Evolutionary conservation across 139 green algal species (phyloP).

Genomic region (Tetradesmus lagerheimii): DNA sequence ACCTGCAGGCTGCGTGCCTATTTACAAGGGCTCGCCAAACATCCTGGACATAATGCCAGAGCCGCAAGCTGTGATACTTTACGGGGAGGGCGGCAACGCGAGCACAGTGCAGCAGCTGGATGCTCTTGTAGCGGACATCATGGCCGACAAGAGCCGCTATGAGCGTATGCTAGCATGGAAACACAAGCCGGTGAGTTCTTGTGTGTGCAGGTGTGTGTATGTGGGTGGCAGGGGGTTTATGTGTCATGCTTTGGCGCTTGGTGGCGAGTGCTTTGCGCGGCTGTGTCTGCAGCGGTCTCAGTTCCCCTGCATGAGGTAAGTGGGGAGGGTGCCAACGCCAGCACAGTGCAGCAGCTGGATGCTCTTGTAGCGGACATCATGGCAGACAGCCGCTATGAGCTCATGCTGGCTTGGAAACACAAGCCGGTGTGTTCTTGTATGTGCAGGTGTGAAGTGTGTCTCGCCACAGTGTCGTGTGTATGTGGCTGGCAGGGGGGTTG

Average conservation of each 20-base stretch:
- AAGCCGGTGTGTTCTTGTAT: neutral
- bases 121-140: neutral
- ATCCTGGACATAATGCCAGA: neutral
- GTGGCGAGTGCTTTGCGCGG: no score
- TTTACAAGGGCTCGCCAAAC: slow-evolving; percentile 11
- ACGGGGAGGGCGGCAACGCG: neutral
- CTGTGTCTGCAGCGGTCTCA: no score
- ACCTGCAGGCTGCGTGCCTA: slow-evolving; percentile 4
- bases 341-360: neutral
- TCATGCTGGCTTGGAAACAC: neutral
- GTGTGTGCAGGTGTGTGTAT: neutral
- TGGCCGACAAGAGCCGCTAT: neutral
- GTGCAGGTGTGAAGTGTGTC: no score
- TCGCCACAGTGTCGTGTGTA: no score
- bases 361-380: neutral
- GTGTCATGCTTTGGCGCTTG: neutral
- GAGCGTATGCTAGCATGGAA: neutral
- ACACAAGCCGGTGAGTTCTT: neutral
- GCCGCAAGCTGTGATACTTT: neutral
- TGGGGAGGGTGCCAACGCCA: neutral
- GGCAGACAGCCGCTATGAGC: neutral
- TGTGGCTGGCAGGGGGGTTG: neutral
- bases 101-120: neutral
- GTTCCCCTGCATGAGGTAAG: no score
- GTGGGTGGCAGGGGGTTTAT: neutral